Base-by-base conservation (phyloP, 495 filamentous ascomycete species). In the Schizothecium vesticola region DNA sequence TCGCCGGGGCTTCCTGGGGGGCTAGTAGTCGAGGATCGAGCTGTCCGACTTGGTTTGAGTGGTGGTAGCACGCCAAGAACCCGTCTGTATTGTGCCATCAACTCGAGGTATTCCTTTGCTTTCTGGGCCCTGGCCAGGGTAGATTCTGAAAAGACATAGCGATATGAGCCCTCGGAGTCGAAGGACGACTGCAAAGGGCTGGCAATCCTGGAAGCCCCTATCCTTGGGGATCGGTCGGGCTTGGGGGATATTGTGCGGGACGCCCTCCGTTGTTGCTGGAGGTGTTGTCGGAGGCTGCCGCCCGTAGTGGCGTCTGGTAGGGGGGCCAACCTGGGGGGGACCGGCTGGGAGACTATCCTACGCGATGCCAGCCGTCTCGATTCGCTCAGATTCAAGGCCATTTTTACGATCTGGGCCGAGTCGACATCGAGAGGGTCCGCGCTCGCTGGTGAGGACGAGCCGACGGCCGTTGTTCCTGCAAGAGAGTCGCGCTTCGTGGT, bases 381-480 rank as follows among this genome's bases (percentile, higher is more conserved):
- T 74, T 97, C 92, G 80, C 91, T 96, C 61, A 97, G 78, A 73
- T 90, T 94, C 74, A 97, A 79, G 2, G 94, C 94, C 77, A 97
- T 89, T 72, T 91, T 93, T 51, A 97, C 92, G 67, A 97, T 94
- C 76, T 96, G 91, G 22, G 91, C 83, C 23, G 92, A 88, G 71
- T 97, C 92, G 21, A 86, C 80, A 77, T 93, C 90, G 13, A 91
- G 72, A 3, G 73, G 68, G 6, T 67, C 61, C 56, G 70, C 71
- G 68, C 69, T 73, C 24, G 67, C 36, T 21, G 64, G 51, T 7
- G 74, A 63, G 8, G 69, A 66, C 19, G 73, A 74, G 9, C 69
- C 71, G 24, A 73, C 67, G 7, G 68, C 71, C 19, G 72, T 71
- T 16, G 71, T 70, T 10, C 69, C 70, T 9, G 68, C 63, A 19